Evolutionary conservation across 208 protist species (phyloP).

Genomic region (Acanthamoeba healyi): DNA sequence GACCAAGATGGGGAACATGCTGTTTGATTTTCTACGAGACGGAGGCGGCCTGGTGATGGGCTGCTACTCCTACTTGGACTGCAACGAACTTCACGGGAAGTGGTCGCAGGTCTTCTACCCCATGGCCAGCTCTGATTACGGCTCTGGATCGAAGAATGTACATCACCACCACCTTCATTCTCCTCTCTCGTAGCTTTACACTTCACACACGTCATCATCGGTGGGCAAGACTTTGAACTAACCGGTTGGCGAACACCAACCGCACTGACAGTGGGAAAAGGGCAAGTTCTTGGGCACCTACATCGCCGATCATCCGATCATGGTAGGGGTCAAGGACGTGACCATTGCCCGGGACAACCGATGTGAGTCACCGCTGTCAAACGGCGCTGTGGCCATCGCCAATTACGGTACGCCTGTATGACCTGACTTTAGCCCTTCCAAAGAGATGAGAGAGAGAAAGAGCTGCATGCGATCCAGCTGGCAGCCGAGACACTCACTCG

Average conservation of each 20-base stretch:
- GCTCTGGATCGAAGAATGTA: constrained; percentile 26
- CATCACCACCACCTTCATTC: not conserved
- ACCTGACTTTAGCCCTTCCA: not conserved
- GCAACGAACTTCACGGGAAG: not conserved
- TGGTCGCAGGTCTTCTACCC: constrained; percentile 51
- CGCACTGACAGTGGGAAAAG: not conserved
- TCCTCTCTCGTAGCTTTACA: not conserved
- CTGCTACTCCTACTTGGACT: constrained; percentile 48
- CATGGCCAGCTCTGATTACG: constrained; percentile 44
- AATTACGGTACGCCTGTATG: not conserved
- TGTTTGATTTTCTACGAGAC: constrained; percentile 24
- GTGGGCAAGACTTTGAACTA: no score
- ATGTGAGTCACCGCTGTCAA: not conserved
- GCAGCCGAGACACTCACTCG: not conserved
- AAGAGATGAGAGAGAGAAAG: no score
- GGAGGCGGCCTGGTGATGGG: constrained; percentile 44
- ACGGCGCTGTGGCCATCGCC: not conserved
- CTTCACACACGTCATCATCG: no score
- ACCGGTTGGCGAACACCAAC: no score
- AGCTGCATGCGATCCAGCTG: no score
- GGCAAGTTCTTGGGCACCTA: constrained; percentile 21
- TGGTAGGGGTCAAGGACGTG: not conserved
- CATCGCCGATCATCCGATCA: constrained; percentile 27
- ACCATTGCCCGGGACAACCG: constrained; percentile 34
- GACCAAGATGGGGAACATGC: constrained; percentile 25